These are phyloP conservation scores for Canavalia ensiformis DNA, from an alignment of 306 rosid genomes.

Conservation along the genomic window DNA sequence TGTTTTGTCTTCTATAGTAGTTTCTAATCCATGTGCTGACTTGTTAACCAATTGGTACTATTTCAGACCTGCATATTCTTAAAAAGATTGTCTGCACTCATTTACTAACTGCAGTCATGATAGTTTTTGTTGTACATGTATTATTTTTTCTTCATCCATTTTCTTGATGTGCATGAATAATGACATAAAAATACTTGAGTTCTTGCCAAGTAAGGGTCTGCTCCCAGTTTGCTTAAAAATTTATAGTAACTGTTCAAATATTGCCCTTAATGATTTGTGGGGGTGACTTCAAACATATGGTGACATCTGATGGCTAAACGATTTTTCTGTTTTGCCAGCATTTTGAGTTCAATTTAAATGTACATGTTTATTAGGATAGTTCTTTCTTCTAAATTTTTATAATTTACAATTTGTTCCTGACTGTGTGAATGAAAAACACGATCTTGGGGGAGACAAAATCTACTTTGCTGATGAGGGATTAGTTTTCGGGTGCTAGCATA, in stretches of 20 bases:
- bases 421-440: no score
- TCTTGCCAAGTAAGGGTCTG: neutral
- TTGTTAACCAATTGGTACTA: slow-evolving; percentile 16
- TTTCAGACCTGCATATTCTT: neutral
- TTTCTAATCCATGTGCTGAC: neutral
- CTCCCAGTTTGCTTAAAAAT: slow-evolving; percentile 15
- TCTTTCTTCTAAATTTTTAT: neutral
- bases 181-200: neutral
- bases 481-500: no score
- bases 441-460: no score
- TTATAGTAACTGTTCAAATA: neutral
- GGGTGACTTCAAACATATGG: no score
- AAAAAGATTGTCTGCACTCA: neutral
- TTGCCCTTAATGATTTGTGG: no score
- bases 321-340: neutral
- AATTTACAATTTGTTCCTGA: no score
- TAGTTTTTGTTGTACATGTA: slow-evolving; percentile 21
- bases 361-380: neutral
- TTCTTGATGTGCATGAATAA: neutral
- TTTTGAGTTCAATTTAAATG: neutral
- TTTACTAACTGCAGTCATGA: slow-evolving; percentile 31
- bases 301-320: neutral
- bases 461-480: no score
- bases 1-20: neutral
- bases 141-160: neutral